These are phyloP conservation scores for Brassica balearica DNA, from an alignment of 441 rosid genomes.

Conservation along the genomic window DNA sequence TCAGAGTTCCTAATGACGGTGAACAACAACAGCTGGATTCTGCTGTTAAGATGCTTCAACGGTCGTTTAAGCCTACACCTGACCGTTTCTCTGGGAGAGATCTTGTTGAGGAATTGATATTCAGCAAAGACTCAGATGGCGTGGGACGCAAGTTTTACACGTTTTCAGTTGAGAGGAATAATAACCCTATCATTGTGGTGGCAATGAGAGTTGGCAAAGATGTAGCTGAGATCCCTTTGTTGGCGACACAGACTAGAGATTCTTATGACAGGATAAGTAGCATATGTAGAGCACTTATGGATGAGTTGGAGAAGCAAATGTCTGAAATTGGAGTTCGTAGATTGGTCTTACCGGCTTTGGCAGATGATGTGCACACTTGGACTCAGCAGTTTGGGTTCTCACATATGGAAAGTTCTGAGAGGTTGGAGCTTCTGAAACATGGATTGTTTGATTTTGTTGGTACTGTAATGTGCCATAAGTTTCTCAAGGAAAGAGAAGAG, in stretches of 20 bases:
- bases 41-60: conserved; percentile 53
- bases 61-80: conserved; percentile 52
- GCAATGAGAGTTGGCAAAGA: conserved; percentile 45
- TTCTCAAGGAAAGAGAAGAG: not conserved
- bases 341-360: conserved; percentile 38
- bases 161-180: conserved; percentile 47
- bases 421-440: conserved; percentile 28
- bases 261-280: no score
- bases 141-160: conserved; percentile 50
- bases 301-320: conserved; percentile 50
- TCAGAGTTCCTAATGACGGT: conserved; percentile 42
- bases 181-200: conserved; percentile 49
- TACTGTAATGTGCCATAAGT: conserved; percentile 37
- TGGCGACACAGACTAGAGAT: conserved; percentile 39
- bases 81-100: conserved; percentile 48
- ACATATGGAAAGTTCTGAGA: conserved; percentile 14
- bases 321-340: conserved; percentile 36
- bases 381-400: conserved; percentile 37
- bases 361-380: conserved; percentile 27
- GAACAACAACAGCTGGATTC: no score
- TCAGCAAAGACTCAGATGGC: conserved; percentile 14
- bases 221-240: conserved; percentile 39
- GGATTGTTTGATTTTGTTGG: conserved; percentile 37
- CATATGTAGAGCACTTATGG: conserved; percentile 46
- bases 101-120: conserved; percentile 52